phyloP scores from a whole-genome alignment of 1,139 yeast species.

The Pichia sorboxylosa region DNA sequence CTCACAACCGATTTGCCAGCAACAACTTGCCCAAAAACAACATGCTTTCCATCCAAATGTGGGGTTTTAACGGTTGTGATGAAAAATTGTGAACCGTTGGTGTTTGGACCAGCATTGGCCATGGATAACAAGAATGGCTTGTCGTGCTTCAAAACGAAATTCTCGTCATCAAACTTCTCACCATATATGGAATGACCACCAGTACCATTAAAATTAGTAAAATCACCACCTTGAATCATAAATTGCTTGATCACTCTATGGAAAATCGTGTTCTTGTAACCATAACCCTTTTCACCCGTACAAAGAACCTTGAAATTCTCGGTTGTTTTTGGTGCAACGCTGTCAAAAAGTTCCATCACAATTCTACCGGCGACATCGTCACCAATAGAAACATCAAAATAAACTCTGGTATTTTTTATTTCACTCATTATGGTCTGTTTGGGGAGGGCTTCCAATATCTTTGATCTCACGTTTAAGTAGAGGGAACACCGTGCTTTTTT shows the following conservation, averaged over 20 bases:
- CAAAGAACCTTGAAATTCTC: conserved; percentile 87
- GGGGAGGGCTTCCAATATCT: too few relatives aligned
- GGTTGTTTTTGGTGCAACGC: conserved; percentile 83
- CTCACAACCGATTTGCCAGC: conserved; percentile 77
- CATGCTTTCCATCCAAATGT: conserved; percentile 86
- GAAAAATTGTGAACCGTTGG: conserved; percentile 93
- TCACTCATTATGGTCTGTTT: conserved; percentile 5
- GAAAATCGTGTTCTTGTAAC: conserved; percentile 73
- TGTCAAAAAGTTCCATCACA: conserved; percentile 64
- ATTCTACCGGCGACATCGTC: conserved; percentile 58
- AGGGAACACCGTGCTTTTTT: too few relatives aligned
- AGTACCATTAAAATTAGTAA: conserved; percentile 78
- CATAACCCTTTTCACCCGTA: conserved; percentile 77
- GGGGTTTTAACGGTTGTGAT: conserved; percentile 64
- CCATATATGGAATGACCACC: conserved; percentile 96
- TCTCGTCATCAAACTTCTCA: conserved; percentile 90
- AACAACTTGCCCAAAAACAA: conserved; percentile 84
- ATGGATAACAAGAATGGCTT: conserved; percentile 81
- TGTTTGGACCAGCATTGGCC: conserved; percentile 95
- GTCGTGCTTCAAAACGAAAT: conserved; percentile 64
- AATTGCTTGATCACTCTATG: conserved; percentile 87
- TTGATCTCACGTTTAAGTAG: too few relatives aligned
- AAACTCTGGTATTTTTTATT: conserved; percentile 38
- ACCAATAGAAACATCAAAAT: conserved; percentile 63
- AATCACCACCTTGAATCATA: conserved; percentile 97